Percentiles rank a stretch among this genome's conserved stretches.
These are phyloP conservation scores for Mycena haematopus DNA, from an alignment of 768 basidiomycete species.

Conservation along the genomic window DNA sequence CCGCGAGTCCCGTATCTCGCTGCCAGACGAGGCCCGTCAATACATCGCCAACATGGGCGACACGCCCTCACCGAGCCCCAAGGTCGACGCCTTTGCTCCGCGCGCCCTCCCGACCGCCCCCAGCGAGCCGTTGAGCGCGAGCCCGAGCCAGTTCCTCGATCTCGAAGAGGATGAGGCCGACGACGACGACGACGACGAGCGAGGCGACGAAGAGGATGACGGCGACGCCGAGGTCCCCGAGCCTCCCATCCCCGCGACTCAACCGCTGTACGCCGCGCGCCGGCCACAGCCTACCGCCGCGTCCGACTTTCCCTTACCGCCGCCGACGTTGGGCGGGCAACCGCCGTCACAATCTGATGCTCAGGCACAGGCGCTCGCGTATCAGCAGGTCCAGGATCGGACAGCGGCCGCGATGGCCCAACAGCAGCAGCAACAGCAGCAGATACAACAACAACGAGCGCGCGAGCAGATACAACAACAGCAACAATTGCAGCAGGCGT, in stretches of 20 bases:
- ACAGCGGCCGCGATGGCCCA: slow-evolving; percentile 32
- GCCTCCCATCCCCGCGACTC: slow-evolving; percentile 22
- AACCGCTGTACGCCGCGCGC: slow-evolving; percentile 21
- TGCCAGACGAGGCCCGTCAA: slow-evolving; percentile 79
- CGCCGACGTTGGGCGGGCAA: slow-evolving; percentile 17
- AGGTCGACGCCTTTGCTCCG: slow-evolving; percentile 44
- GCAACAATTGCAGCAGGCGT: slow-evolving; percentile 22
- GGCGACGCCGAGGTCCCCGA: slow-evolving; percentile 26
- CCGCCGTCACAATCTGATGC: slow-evolving; percentile 17
- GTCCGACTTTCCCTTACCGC: slow-evolving; percentile 26
- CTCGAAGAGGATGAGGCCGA: slow-evolving; percentile 55
- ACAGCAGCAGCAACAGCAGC: slow-evolving; percentile 25
- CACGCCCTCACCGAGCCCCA: slow-evolving; percentile 64
- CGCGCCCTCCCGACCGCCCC: slow-evolving; percentile 27
- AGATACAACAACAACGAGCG: slow-evolving; percentile 11
- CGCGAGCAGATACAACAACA: slow-evolving; percentile 29
- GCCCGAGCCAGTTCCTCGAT: slow-evolving; percentile 68
- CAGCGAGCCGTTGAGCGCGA: slow-evolving; percentile 15
- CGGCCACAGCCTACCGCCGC: slow-evolving; percentile 11
- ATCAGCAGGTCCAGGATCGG: slow-evolving; percentile 36
- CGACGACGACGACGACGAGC: slow-evolving; percentile 41
- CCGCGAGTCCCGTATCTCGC: slow-evolving; percentile 71
- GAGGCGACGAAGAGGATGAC: slow-evolving; percentile 42
- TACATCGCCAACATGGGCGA: slow-evolving; percentile 76
- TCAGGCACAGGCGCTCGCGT: slow-evolving; percentile 43